Percentiles rank a stretch among this genome's conserved stretches.
Conservation (phyloP, 1,284 basidiomycete species). For the Naganishia albida region DNA sequence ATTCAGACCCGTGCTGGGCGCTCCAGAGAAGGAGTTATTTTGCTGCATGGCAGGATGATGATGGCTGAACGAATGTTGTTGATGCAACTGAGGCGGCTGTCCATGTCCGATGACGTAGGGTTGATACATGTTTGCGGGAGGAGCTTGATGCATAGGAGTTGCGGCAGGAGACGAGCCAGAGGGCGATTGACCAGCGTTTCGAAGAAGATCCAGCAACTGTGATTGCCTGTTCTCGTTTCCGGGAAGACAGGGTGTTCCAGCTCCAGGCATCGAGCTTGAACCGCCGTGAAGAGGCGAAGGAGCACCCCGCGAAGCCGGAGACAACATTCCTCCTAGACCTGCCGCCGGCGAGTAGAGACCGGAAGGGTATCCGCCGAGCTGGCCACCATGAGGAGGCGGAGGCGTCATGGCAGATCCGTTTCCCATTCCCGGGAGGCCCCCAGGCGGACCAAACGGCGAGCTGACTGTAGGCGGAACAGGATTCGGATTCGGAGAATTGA, state of each 20-base stretch:
- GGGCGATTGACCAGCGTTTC: constrained; percentile 18
- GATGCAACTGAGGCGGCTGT: constrained; percentile 3
- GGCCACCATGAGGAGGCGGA: neutral
- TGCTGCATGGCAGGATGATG: constrained; percentile 28
- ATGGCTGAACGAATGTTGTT: constrained; percentile 1
- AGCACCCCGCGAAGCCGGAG: constrained; percentile 8
- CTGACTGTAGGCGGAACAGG: constrained; percentile 16
- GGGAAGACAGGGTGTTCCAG: neutral
- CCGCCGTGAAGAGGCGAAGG: constrained; percentile 7
- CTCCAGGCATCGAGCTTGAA: neutral
- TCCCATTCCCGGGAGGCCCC: neutral
- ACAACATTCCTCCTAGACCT: constrained; percentile 13
- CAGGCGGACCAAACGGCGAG: constrained; percentile 7
- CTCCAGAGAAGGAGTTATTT: constrained; percentile 22
- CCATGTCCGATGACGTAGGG: constrained; percentile 9
- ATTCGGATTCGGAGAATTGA: constrained; percentile 19
- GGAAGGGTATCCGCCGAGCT: constrained; percentile 1
- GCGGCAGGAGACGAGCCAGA: neutral
- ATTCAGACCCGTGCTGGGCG: constrained; percentile 21
- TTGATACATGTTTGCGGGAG: constrained; percentile 3
- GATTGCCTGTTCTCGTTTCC: constrained; percentile 10
- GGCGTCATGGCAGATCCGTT: constrained; percentile 8
- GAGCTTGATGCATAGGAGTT: neutral
- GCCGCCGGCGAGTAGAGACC: constrained; percentile 11
- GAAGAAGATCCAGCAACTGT: constrained; percentile 18